phyloP scores from a whole-genome alignment of 202 grass and related monocot species.

The Hordeum pubiflorum region DNA sequence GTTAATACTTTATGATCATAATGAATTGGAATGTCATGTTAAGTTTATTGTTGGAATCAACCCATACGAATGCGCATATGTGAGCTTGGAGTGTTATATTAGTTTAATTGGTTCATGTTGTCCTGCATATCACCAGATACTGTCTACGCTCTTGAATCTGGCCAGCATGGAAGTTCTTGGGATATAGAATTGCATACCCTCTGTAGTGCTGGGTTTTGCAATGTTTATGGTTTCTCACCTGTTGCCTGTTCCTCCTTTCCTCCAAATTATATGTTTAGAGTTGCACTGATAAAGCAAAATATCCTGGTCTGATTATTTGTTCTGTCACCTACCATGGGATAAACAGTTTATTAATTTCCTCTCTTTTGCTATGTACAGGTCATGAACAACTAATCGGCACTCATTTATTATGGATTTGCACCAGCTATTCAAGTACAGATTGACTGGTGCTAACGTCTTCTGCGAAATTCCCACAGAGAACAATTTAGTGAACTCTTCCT shows the following conservation, averaged over 20 bases:
- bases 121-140: neutral
- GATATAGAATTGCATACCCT: neutral
- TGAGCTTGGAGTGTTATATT: neutral
- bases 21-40: neutral
- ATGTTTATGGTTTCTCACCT: neutral
- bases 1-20: neutral
- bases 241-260: neutral
- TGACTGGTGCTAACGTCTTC: conserved; percentile 42
- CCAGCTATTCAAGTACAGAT: conserved; percentile 65
- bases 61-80: neutral
- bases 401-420: conserved; percentile 82
- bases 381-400: conserved; percentile 51
- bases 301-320: conserved; percentile 1
- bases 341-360: conserved; percentile 29
- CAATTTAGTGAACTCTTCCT: conserved; percentile 42
- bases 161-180: neutral
- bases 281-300: conserved; percentile 5
- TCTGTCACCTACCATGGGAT: conserved; percentile 1
- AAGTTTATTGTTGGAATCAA: neutral
- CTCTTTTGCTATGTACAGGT: conserved; percentile 38
- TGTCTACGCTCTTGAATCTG: neutral
- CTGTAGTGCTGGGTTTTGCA: conserved; percentile 7
- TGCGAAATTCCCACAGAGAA: conserved; percentile 46
- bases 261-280: conserved; percentile 3
- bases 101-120: neutral